Evolutionary conservation across 2,329 filamentous ascomycete genomes (phyloP).

Genomic region (Epichloe typhina): DNA sequence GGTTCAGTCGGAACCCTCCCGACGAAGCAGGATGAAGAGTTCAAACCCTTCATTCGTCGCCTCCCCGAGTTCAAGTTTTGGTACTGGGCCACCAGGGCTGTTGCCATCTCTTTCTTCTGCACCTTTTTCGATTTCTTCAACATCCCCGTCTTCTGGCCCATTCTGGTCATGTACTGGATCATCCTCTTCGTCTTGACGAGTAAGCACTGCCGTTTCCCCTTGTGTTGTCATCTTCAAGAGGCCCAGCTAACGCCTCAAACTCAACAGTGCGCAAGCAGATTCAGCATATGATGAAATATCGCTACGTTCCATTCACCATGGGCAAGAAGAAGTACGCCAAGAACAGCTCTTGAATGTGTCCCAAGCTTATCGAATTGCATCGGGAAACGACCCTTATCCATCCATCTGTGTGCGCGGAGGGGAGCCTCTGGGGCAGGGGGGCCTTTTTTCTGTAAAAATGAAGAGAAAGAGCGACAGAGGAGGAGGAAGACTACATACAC

Average conservation of each 20-base stretch:
- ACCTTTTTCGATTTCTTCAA: constrained; percentile 92
- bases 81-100: constrained; percentile 85
- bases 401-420: not conserved
- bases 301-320: constrained; percentile 87
- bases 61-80: constrained; percentile 99
- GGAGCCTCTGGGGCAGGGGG: not conserved
- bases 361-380: not conserved
- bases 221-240: not conserved
- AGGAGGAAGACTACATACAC: not conserved
- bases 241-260: not conserved
- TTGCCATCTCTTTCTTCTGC: constrained; percentile 72
- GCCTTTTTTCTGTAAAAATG: not conserved
- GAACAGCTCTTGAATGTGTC: constrained; percentile 34
- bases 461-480: not conserved
- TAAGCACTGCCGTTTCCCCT: constrained; percentile 34
- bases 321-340: constrained; percentile 75
- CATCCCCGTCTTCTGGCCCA: constrained; percentile 97
- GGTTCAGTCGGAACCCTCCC: constrained; percentile 71
- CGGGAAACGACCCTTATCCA: not conserved
- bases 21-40: constrained; percentile 94
- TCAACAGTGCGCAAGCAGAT: constrained; percentile 91
- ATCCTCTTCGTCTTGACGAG: constrained; percentile 93
- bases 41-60: constrained; percentile 89
- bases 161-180: constrained; percentile 96
- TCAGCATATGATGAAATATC: constrained; percentile 99